Evolutionary conservation across 345 rosid species (phyloP).

Genomic region (Corchorus capsularis): DNA sequence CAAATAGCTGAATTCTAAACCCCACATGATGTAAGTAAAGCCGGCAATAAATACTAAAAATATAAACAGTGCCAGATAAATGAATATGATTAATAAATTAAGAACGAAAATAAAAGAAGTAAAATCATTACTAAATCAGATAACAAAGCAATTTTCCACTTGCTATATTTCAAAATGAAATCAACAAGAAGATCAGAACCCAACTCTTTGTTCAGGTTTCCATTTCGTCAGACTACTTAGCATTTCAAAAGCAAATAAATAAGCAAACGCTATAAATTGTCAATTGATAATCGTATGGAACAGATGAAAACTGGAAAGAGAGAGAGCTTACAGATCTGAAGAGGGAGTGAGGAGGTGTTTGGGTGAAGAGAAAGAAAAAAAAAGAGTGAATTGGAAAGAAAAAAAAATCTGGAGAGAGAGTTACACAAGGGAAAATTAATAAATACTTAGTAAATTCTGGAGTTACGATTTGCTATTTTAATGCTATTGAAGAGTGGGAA

Average conservation of each 20-base stretch:
- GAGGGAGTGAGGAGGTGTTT: conserved; percentile 17
- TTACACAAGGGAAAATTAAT: background rate
- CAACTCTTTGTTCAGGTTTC: background rate
- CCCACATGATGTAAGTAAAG: background rate
- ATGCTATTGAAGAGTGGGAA: background rate
- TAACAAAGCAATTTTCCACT: background rate
- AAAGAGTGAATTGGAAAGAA: background rate
- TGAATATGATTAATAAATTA: background rate
- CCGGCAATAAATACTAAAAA: background rate
- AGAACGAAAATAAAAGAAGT: background rate
- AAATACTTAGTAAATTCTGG: background rate
- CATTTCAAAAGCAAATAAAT: background rate
- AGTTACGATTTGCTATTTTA: background rate
- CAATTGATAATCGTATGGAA: background rate
- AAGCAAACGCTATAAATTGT: background rate
- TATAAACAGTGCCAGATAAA: background rate
- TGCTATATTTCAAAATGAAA: background rate
- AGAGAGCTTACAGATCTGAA: conserved; percentile 46
- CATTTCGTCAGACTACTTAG: background rate
- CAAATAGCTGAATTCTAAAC: background rate
- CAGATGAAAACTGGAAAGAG: background rate
- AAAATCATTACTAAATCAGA: background rate
- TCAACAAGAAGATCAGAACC: background rate
- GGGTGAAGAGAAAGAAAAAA: background rate
- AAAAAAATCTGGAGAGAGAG: background rate